These are phyloP conservation scores for Trichoderma gracile DNA, from an alignment of 2,329 filamentous ascomycete genomes.

Conservation along the genomic window DNA sequence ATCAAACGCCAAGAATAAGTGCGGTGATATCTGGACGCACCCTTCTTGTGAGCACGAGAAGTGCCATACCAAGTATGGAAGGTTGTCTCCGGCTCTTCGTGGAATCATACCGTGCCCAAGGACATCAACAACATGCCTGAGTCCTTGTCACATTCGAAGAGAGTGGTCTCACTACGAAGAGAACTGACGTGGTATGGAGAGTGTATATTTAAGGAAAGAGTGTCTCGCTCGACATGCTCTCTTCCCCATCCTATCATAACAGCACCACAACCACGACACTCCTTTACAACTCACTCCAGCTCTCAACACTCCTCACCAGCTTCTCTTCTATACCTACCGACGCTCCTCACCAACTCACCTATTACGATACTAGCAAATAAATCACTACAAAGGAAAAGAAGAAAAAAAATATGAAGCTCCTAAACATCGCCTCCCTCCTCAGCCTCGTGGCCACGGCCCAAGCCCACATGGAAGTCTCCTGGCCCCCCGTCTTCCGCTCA, in stretches of 20 bases:
- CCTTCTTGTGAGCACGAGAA: neutral
- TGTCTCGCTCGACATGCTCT: neutral
- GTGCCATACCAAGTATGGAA: constrained; percentile 3
- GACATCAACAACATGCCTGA: constrained; percentile 1
- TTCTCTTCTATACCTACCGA: neutral
- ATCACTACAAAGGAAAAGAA: neutral
- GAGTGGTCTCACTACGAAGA: no score
- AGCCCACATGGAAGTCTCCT: constrained; percentile 55
- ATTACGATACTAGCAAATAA: no score
- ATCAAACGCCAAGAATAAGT: constrained; percentile 7
- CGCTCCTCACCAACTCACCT: no score
- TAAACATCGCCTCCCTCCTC: constrained; percentile 20
- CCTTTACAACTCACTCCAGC: neutral
- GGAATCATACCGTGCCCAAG: neutral
- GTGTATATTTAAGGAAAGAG: no score
- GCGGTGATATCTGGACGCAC: neutral
- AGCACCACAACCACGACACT: neutral
- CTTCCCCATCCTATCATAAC: no score
- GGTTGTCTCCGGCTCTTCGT: constrained; percentile 3
- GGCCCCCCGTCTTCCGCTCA: constrained; percentile 52
- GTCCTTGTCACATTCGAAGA: neutral
- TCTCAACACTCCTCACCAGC: neutral
- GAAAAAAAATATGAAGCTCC: constrained; percentile 20
- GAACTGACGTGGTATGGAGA: no score
- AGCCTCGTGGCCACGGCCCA: constrained; percentile 21